Percentiles rank a stretch among this genome's conserved stretches.
Conservation (phyloP, 2,329 filamentous ascomycete genomes). For the Colletotrichum sp. region DNA sequence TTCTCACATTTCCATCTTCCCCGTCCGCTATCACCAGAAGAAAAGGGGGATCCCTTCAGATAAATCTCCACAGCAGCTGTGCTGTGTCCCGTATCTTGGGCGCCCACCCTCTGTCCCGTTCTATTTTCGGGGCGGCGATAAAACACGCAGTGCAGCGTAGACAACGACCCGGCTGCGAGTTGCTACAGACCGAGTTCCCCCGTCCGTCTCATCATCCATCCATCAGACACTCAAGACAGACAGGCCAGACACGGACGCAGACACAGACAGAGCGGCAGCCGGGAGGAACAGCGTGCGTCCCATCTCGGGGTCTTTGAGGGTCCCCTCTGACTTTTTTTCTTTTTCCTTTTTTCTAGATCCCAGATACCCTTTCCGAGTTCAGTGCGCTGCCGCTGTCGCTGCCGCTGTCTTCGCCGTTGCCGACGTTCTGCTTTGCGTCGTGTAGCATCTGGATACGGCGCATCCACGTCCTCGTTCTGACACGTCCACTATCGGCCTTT, state of each 20-base stretch:
- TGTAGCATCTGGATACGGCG: background rate
- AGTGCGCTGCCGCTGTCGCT: conserved; percentile 8
- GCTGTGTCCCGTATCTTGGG: background rate
- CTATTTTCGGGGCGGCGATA: conserved; percentile 21
- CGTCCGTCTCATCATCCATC: conserved; percentile 12
- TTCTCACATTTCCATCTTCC: background rate
- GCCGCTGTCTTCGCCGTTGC: background rate
- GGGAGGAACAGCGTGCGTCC: conserved; percentile 14
- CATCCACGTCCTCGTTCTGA: background rate
- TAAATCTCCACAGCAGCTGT: conserved; percentile 10
- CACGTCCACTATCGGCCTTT: background rate
- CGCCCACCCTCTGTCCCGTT: conserved; percentile 1
- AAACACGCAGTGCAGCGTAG: conserved; percentile 15
- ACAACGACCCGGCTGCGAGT: background rate
- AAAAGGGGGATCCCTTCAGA: conserved; percentile 17
- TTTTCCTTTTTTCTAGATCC: background rate
- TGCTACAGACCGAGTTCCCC: conserved; percentile 4
- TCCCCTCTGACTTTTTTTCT: background rate
- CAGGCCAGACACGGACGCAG: background rate
- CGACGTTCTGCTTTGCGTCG: background rate
- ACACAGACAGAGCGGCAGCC: background rate
- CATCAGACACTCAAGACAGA: conserved; percentile 11
- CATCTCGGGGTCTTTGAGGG: background rate
- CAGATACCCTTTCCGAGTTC: background rate
- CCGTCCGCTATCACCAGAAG: background rate